A percentile compares a stretch with the other conserved stretches of the same genome.
phyloP scores from a whole-genome alignment of 805 yeast genomes.

The Saturnispora halmiae region DNA sequence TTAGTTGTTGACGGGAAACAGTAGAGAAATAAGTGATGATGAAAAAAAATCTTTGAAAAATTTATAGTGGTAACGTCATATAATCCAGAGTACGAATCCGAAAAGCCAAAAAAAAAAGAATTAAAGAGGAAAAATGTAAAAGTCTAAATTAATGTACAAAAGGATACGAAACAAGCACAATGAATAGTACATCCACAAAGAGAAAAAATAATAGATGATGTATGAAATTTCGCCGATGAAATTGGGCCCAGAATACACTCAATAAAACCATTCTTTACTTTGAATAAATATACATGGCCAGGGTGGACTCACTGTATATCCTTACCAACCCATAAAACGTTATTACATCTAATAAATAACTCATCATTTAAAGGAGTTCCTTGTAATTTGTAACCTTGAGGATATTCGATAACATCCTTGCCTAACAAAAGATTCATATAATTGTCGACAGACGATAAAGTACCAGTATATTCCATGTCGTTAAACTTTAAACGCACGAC shows the following conservation, averaged over 20 bases:
- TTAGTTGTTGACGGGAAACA: not conserved
- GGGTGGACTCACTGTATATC: slow-evolving; percentile 29
- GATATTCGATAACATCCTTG: slow-evolving; percentile 39
- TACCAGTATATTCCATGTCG: slow-evolving; percentile 78
- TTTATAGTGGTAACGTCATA: too few relatives aligned
- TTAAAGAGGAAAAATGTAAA: too few relatives aligned
- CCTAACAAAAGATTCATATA: slow-evolving; percentile 84
- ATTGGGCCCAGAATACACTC: too few relatives aligned
- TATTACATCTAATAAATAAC: slow-evolving; percentile 81
- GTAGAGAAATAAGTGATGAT: not conserved
- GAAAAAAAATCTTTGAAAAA: not conserved
- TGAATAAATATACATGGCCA: too few relatives aligned
- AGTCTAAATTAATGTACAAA: too few relatives aligned
- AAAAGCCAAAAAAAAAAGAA: too few relatives aligned
- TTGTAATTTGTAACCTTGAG: slow-evolving; percentile 36
- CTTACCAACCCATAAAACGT: slow-evolving; percentile 68
- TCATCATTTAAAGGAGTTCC: slow-evolving; percentile 35
- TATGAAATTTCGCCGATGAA: too few relatives aligned
- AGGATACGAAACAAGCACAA: too few relatives aligned
- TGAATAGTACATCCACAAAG: too few relatives aligned
- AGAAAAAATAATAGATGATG: too few relatives aligned
- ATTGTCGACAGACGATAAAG: slow-evolving; percentile 69
- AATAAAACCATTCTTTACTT: too few relatives aligned
- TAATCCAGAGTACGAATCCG: too few relatives aligned
- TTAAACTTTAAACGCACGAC: slow-evolving; percentile 85